These are phyloP conservation scores for Pichia norvegensis DNA, from an alignment of 1,139 yeast species.

Conservation along the genomic window DNA sequence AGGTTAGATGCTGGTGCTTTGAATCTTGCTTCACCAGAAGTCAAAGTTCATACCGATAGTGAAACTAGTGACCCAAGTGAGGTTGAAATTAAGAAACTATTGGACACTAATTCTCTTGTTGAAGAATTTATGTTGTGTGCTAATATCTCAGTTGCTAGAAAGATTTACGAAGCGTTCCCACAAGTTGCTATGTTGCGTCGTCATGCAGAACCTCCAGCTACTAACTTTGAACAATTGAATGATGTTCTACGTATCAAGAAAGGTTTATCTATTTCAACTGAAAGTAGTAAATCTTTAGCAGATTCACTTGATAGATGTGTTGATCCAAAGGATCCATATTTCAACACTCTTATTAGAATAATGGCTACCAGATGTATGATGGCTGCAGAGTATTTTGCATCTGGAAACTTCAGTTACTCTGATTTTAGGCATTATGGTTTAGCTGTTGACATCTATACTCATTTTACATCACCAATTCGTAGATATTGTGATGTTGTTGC, in stretches of 20 bases:
- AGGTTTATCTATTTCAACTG: constrained; percentile 69
- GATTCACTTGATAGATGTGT: constrained; percentile 86
- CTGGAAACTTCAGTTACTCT: constrained; percentile 89
- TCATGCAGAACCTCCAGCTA: constrained; percentile 92
- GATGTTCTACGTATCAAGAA: constrained; percentile 85
- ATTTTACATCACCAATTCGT: constrained; percentile 97
- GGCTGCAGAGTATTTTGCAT: constrained; percentile 96
- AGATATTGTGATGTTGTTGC: constrained; percentile 97
- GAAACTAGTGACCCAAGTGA: constrained; percentile 97
- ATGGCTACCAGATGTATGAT: constrained; percentile 99
- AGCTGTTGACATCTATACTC: constrained; percentile 96
- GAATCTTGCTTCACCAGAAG: constrained; percentile 96
- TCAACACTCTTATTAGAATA: constrained; percentile 88
- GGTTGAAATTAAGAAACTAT: constrained; percentile 80
- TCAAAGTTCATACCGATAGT: constrained; percentile 92
- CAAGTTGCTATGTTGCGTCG: constrained; percentile 98
- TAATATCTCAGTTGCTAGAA: constrained; percentile 89
- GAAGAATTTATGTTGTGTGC: constrained; percentile 99
- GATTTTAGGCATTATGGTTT: constrained; percentile 96
- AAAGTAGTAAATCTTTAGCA: constrained; percentile 85
- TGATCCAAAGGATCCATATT: constrained; percentile 78
- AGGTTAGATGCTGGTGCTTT: constrained; percentile 94
- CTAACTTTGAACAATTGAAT: constrained; percentile 82
- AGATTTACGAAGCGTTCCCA: constrained; percentile 86
- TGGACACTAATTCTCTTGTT: constrained; percentile 90